These are phyloP conservation scores for Dalbergia oliveri DNA, from an alignment of 306 rosid species.

Conservation along the genomic window DNA sequence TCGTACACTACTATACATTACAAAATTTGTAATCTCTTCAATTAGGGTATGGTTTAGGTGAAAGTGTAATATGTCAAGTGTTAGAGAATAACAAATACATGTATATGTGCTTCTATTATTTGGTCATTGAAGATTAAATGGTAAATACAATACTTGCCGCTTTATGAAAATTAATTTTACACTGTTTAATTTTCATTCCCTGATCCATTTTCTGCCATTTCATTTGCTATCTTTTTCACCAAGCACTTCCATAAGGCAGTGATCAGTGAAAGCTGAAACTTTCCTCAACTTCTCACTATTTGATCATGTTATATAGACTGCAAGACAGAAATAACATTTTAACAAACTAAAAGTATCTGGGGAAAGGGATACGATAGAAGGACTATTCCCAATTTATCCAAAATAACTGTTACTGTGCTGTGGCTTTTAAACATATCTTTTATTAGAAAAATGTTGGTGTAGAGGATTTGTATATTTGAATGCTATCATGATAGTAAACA, in stretches of 20 bases:
- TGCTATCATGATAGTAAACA: background rate
- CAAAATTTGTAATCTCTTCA: slow-evolving; percentile 7
- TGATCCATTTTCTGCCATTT: background rate
- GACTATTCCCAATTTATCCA: background rate
- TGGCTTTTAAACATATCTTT: background rate
- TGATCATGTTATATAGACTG: background rate
- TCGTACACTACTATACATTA: background rate
- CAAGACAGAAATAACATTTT: background rate
- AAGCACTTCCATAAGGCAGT: background rate
- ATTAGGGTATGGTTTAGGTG: background rate
- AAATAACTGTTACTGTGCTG: background rate
- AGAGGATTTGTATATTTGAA: background rate
- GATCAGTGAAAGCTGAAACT: background rate
- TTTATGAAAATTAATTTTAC: background rate
- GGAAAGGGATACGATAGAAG: background rate
- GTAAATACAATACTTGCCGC: background rate
- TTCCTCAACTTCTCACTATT: background rate
- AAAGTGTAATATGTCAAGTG: background rate
- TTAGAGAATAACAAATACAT: background rate
- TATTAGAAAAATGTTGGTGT: background rate
- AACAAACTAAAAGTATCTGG: background rate
- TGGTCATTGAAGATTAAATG: background rate
- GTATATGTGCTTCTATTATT: background rate
- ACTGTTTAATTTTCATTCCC: background rate
- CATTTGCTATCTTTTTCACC: background rate